A percentile compares a stretch with the other conserved stretches of the same genome.
Conservation (phyloP, 148 eudicot species). For the Nyssa sinensis region DNA sequence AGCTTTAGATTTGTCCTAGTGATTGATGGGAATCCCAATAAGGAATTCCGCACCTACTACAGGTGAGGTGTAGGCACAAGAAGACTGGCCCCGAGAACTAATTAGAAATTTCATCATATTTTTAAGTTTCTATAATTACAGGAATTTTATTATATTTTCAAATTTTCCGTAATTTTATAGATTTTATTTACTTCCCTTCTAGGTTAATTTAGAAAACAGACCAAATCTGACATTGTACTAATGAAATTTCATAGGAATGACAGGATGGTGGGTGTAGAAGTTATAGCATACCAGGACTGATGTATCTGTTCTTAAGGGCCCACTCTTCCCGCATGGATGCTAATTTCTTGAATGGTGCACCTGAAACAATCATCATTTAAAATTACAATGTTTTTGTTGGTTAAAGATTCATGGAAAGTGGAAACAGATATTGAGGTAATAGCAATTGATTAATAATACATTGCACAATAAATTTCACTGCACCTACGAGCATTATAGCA, state of each 20-base stretch:
- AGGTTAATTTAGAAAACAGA: neutral
- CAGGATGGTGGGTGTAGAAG: neutral
- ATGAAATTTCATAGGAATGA: constrained; percentile 1
- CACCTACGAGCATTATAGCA: no score
- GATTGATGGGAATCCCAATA: no score
- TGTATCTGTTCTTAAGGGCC: constrained; percentile 85
- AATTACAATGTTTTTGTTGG: constrained; percentile 2
- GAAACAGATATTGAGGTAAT: neutral
- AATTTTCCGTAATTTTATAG: no score
- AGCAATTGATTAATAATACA: neutral
- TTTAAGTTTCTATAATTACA: no score
- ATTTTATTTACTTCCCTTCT: no score
- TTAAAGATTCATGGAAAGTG: neutral
- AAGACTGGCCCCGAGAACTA: no score
- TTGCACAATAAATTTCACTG: neutral
- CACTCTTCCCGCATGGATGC: constrained; percentile 90
- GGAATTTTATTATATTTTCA: no score
- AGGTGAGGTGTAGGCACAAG: no score
- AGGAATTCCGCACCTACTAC: no score
- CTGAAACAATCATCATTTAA: constrained; percentile 32
- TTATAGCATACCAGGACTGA: constrained; percentile 75
- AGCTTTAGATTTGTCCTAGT: neutral
- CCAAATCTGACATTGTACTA: neutral
- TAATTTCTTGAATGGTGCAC: constrained; percentile 92
- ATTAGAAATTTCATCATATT: no score